Evolutionary conservation across 2,329 filamentous ascomycete species (phyloP).

Genomic region (Mycogone perniciosa): DNA sequence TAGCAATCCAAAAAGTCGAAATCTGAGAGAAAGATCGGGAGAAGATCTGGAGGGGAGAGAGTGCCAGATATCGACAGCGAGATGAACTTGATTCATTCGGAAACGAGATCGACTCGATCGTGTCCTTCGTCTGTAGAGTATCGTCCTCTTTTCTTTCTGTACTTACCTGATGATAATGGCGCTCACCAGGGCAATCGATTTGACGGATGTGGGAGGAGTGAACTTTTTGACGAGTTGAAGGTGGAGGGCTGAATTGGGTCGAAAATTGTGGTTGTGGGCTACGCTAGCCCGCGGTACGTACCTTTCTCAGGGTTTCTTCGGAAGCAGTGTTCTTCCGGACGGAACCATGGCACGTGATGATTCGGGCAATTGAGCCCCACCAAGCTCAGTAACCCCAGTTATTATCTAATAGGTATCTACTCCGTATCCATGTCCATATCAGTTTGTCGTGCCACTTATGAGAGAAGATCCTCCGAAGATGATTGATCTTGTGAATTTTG

Average conservation of each 20-base stretch:
- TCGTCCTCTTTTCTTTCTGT: constrained; percentile 2
- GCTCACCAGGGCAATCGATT: constrained; percentile 45
- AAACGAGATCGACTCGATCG: background rate
- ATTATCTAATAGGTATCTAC: too few relatives aligned
- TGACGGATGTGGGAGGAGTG: constrained; percentile 33
- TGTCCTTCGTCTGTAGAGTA: background rate
- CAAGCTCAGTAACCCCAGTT: too few relatives aligned
- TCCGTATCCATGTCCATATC: too few relatives aligned
- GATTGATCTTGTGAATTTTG: background rate
- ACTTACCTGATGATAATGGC: constrained; percentile 44
- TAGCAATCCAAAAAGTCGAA: constrained; percentile 10
- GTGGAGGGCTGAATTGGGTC: constrained; percentile 28
- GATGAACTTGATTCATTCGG: background rate
- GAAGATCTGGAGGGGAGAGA: background rate
- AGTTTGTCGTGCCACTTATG: too few relatives aligned
- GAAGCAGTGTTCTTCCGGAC: constrained; percentile 20
- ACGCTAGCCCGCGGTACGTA: constrained; percentile 32
- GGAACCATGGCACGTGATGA: background rate
- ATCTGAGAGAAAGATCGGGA: background rate
- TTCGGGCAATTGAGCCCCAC: background rate
- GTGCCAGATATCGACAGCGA: background rate
- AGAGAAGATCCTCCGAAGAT: background rate
- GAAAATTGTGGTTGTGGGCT: constrained; percentile 37
- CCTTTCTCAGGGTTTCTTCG: constrained; percentile 23
- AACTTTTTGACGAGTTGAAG: constrained; percentile 30